Percentiles rank a stretch among this genome's conserved stretches.
phyloP scores from a whole-genome alignment of 805 yeast genomes.

The Lipomyces japonicus region DNA sequence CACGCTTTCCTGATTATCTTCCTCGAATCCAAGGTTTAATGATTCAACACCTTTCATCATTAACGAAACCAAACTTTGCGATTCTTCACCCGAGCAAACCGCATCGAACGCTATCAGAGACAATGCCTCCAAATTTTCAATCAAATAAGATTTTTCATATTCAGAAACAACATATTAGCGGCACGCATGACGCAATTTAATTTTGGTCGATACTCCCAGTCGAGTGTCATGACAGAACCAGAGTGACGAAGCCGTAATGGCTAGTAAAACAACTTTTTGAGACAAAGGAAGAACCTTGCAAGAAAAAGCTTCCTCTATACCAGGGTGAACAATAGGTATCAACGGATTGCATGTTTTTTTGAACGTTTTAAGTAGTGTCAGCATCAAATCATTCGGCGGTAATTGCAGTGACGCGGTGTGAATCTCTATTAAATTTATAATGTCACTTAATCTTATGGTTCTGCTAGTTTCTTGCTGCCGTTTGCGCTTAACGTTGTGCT shows the following conservation, averaged over 20 bases:
- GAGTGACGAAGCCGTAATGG: background rate
- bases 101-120: constrained; percentile 2
- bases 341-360: constrained; percentile 1
- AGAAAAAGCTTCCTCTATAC: background rate
- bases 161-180: background rate
- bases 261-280: background rate
- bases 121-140: constrained; percentile 4
- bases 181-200: constrained; percentile 2
- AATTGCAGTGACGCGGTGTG: background rate
- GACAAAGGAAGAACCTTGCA: background rate
- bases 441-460: no score
- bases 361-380: background rate
- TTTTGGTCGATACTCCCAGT: background rate
- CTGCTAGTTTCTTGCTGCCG: no score
- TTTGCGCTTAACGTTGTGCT: no score
- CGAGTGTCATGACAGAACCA: constrained; percentile 2
- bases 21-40: constrained; percentile 1
- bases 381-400: background rate
- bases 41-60: constrained; percentile 2
- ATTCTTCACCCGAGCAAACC: constrained; percentile 1
- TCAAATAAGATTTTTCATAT: background rate
- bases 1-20: background rate
- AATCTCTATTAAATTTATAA: no score
- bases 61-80: background rate
- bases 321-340: constrained; percentile 4